Evolutionary conservation across 2,329 filamentous ascomycete species (phyloP).

Genomic region (Cytospora paraplurivora): DNA sequence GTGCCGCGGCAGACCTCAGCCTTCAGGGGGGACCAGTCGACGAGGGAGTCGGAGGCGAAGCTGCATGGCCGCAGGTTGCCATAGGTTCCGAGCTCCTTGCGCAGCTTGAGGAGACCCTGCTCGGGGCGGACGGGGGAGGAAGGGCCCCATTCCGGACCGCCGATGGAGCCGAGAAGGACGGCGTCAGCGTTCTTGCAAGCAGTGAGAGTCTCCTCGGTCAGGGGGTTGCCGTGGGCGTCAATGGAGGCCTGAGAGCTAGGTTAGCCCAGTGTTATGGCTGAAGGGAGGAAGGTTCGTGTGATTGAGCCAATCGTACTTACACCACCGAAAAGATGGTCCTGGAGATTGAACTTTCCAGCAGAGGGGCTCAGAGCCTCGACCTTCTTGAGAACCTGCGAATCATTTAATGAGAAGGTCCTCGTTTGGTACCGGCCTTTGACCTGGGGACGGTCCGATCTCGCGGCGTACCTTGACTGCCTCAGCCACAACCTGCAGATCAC

Average conservation of each 20-base stretch:
- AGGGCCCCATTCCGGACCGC: slow-evolving; percentile 95
- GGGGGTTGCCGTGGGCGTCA: slow-evolving; percentile 73
- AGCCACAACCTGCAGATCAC: slow-evolving; percentile 66
- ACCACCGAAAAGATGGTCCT: slow-evolving; percentile 88
- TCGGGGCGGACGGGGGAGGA: slow-evolving; percentile 80
- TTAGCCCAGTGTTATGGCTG: slow-evolving; percentile 15
- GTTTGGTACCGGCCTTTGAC: slow-evolving; percentile 8
- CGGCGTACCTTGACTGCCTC: slow-evolving; percentile 78
- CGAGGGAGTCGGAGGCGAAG: slow-evolving; percentile 85
- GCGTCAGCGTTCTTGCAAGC: slow-evolving; percentile 86
- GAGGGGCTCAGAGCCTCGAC: slow-evolving; percentile 72
- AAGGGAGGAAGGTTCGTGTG: not conserved
- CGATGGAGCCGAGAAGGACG: slow-evolving; percentile 89
- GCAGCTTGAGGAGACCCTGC: slow-evolving; percentile 85
- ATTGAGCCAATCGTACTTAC: slow-evolving; percentile 57
- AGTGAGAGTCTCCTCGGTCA: slow-evolving; percentile 80
- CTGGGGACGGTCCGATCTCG: not conserved
- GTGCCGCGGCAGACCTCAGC: slow-evolving; percentile 81
- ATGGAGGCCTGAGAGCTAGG: slow-evolving; percentile 75
- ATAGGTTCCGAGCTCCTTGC: slow-evolving; percentile 92
- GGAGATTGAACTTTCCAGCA: slow-evolving; percentile 79
- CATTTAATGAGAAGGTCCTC: slow-evolving; percentile 1
- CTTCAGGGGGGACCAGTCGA: slow-evolving; percentile 85
- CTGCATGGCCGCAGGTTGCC: slow-evolving; percentile 95
- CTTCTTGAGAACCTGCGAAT: slow-evolving; percentile 63